Base-by-base conservation (phyloP, 1,139 yeast species). In the Debaryomycetaceae sp. region DNA sequence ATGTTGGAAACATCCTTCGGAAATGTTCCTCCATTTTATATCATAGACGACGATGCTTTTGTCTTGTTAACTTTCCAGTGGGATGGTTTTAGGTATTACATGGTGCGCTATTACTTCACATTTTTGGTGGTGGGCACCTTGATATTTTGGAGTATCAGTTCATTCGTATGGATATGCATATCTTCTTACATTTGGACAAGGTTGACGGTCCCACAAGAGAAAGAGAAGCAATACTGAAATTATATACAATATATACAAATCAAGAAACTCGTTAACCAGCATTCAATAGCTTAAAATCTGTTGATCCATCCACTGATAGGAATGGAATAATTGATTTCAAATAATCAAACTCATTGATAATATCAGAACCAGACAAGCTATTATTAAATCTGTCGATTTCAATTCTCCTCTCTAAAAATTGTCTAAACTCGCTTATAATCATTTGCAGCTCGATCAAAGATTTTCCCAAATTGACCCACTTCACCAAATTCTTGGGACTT, bases 401-500 rank as follows among this genome's bases (percentile, higher is more conserved):
- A 30, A 70, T 61, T 37, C 66, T 59, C 16, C 53, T 55, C 36
- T 68, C 61, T 50, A 81, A 68, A 54, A 72, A 84, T 33, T 61
- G 59, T 51, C 81, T 85, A 55, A 80, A 83, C 52, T 82, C 87
- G 3, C 69, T 67, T 22, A 82, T 81, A 30, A 73, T 59, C 3
- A 49, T 40, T 41, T 75, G 73, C 83, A 88, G 81, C 52, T 85
- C 92, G 46, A 79, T 78, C 40, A 85, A 56, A n/a, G 86, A 70
- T 42, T 79, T 72, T 6, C 89, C 91, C 24, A 82, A 65, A 44
- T 76, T 63, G 7, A 56, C 41, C 55, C 52, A 49, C 17, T 45
- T 47, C 26, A 41, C 46, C 41, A 16, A 41, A 35, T 36, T 45
- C 11, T 11, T 8, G 50, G 17, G 37, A 42, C 31, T 34, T 13